Base-by-base conservation (phyloP, 148 eudicot species). In the Nepenthes gracilis region DNA sequence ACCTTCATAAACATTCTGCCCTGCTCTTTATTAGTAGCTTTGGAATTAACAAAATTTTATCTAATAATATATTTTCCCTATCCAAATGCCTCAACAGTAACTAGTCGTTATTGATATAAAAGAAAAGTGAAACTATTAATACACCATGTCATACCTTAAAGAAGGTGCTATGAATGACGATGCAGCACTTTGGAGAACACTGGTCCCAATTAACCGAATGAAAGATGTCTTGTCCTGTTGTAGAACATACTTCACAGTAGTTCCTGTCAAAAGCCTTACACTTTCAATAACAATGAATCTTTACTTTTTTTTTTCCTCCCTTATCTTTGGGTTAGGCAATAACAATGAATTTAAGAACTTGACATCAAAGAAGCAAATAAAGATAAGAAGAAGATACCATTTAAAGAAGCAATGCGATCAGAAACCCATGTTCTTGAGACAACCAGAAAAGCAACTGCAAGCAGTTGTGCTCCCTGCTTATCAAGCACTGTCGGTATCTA, bases 81-180 rank as follows among this genome's bases (percentile, higher is more conserved):
- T 23, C 23, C 23, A 23, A 23, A 23, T 23, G 23, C 11, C 11
- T 45, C 48, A 5, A 6, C 48, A 49, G 6, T 12, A 49, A 2
- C 2, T 1, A 49, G 11, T 10, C 15, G 1, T 10, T 49, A 49
- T 11, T 49, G 6, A 49, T 5, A 49, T 49, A 49, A 5, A 49
- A 8, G 45, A 40, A 40, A 40, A 40, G 36, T 5, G 58, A 55
- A 54, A 15, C 6, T 8, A 12, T 58, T 36, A 6, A 34, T 35
- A n/a, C 36, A 52, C 12, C 11, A 62, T 43, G 23, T 2, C 4
- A 45, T 64, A 92, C 98, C 96, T 88, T 71, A 92, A 71, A 54
- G 98, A 92, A 52, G 98, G 98, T 64, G 98, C 98, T 67, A 88
- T 79, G 62, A 92, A 88, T 63, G 98, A 92, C 47, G 98, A 92